Base-by-base conservation (phyloP, 257 asterid genomes). In the Anisodus tanguticus region DNA sequence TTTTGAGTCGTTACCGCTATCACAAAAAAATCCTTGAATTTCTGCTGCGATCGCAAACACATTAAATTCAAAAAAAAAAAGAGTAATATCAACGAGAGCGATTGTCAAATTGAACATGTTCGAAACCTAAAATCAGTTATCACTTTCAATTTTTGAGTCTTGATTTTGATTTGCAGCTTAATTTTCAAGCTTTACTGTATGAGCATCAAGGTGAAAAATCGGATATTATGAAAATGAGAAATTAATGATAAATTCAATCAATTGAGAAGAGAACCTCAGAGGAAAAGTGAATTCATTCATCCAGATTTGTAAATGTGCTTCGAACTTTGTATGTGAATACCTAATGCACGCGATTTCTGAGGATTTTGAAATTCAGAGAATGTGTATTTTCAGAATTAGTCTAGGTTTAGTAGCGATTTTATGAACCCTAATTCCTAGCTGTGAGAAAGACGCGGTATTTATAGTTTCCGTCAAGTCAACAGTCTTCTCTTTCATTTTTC, bases 191-290 rank as follows among this genome's bases (percentile, higher is more conserved):
- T 43, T 71, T n/a, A 71, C 57, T 9, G 57, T 3, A n/a, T 8
- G 16, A 9, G 35, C 26, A 71, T n/a, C 12, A 22, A 62, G 37
- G 68, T 9, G 68, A 62, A 9, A 49, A 71, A 71, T 43, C 39
- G 9, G 17, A n/a, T 43, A 45, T 71, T 37, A 45, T 43, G 57
- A 71, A 43, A 43, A 17, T 43, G 37, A 71, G 37, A 71, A 17
- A 43, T 71, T 51, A 8, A 71, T 43, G 57, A 35, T n/a, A 72
- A 43, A 47, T 19, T 45, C 37, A 51, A 45, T 47, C 58, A 47
- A 72, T 5, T 72, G n/a, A 72, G 80, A n/a, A 72, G 80, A 43
- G 15, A 72, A 72, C 41, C 58, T 72, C 58, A 45, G n/a, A 43
- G 31, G 10, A 72, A 37, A 45, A 43, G 79, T 3, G 16, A 45